Evolutionary conservation across 164 flowering plant genomes (phyloP).

Genomic region (Magnolia kwangsiensis): DNA sequence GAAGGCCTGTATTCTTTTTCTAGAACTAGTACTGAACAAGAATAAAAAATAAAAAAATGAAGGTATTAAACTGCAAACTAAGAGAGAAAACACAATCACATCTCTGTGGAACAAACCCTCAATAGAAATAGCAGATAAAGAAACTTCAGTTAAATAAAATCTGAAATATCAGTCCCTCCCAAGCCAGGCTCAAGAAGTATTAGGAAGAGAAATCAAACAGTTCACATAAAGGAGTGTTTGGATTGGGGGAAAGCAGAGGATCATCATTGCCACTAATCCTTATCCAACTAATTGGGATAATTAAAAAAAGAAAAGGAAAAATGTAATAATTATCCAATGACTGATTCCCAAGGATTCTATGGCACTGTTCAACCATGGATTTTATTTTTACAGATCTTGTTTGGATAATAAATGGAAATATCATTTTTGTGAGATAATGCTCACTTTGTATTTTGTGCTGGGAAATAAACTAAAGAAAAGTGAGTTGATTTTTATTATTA

Average conservation of each 20-base stretch:
- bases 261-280: too few species aligned
- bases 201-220: neutral
- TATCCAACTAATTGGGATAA: neutral
- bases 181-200: neutral
- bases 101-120: neutral
- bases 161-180: neutral
- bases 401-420: too few species aligned
- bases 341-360: too few species aligned
- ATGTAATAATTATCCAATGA: too few species aligned
- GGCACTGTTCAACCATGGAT: too few species aligned
- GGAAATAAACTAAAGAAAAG: too few species aligned
- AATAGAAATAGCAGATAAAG: neutral
- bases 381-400: too few species aligned
- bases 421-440: too few species aligned
- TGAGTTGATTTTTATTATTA: too few species aligned
- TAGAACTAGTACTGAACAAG: conserved; percentile 32
- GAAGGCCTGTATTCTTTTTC: conserved; percentile 68
- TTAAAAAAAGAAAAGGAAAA: too few species aligned
- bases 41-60: neutral
- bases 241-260: too few species aligned
- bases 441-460: too few species aligned
- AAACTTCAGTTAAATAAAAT: neutral
- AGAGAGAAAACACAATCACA: neutral
- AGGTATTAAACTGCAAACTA: neutral
- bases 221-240: neutral